Percentiles rank a stretch among this genome's conserved stretches.
Evolutionary conservation across 192 early-diverging fungal genomes (phyloP).

Genomic region (Allomyces javanicus): DNA sequence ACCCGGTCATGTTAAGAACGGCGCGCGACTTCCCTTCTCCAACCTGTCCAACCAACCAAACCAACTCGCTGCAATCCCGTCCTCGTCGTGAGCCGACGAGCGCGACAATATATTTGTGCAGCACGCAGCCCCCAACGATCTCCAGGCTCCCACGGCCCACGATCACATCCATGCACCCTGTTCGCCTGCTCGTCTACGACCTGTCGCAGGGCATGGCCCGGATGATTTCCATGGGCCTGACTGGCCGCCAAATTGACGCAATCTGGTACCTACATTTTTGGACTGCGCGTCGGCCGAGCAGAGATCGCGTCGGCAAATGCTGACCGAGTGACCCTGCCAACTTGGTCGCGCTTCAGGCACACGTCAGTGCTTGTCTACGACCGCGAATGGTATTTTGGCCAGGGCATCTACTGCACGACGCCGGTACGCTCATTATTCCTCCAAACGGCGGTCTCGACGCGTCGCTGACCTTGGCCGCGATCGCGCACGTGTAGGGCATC

Average conservation of each 20-base stretch:
- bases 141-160: background rate
- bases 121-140: no score
- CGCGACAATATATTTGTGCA: no score
- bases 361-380: constrained; percentile 59
- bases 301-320: no score
- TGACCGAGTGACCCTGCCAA: no score
- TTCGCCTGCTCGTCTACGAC: constrained; percentile 41
- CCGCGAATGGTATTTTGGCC: constrained; percentile 56
- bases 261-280: constrained; percentile 14
- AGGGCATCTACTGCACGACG: constrained; percentile 35
- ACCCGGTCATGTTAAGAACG: background rate
- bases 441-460: background rate
- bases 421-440: background rate
- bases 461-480: no score
- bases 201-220: constrained; percentile 55
- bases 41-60: background rate
- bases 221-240: constrained; percentile 34
- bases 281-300: no score
- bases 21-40: background rate
- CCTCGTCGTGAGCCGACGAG: background rate
- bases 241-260: constrained; percentile 25
- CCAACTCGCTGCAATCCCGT: background rate
- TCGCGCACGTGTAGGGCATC: background rate
- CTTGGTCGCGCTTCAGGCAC: constrained; percentile 13
- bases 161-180: constrained; percentile 2